phyloP scores from a whole-genome alignment of 2,329 filamentous ascomycete species.

The Raffaelea albimanens region DNA sequence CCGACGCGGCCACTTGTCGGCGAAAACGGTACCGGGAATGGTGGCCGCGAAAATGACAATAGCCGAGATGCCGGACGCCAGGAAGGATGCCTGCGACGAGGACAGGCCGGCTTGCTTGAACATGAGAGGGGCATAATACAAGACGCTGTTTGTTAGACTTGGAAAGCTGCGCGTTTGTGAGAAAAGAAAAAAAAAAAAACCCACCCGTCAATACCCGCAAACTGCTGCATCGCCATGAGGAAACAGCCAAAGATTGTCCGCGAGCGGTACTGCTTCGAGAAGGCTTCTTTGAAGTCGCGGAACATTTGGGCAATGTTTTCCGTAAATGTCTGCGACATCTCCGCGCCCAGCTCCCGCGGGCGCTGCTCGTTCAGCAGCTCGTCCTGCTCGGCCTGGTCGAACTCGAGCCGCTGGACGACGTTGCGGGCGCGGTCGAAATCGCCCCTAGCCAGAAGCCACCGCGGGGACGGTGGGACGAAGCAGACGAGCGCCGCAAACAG shows the following conservation, averaged over 20 bases:
- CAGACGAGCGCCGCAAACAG: slow-evolving; percentile 18
- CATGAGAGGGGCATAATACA: slow-evolving; percentile 52
- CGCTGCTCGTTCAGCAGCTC: slow-evolving; percentile 23
- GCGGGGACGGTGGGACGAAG: slow-evolving; percentile 41
- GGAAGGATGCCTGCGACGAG: slow-evolving; percentile 40
- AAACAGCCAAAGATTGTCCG: slow-evolving; percentile 45
- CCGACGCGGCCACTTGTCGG: slow-evolving; percentile 47
- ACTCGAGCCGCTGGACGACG: slow-evolving; percentile 28
- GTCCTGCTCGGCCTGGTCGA: slow-evolving; percentile 33
- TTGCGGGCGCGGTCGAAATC: slow-evolving; percentile 31
- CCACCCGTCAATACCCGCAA: slow-evolving; percentile 52
- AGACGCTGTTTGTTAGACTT: no score
- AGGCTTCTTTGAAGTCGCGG: slow-evolving; percentile 22
- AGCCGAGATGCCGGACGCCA: slow-evolving; percentile 51
- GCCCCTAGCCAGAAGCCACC: slow-evolving; percentile 41
- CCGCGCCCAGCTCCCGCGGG: slow-evolving; percentile 14
- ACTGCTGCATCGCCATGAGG: slow-evolving; percentile 48
- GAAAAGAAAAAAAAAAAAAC: no score
- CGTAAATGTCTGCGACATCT: slow-evolving; percentile 19
- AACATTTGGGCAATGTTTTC: slow-evolving; percentile 19
- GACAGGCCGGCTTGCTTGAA: slow-evolving; percentile 50
- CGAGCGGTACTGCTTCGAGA: slow-evolving; percentile 27
- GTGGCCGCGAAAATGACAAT: slow-evolving; percentile 45
- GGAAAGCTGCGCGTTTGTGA: no score
- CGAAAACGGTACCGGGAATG: slow-evolving; percentile 42